A percentile compares a stretch with the other conserved stretches of the same genome.
These are phyloP conservation scores for Kurtzmaniella quercitrusa DNA, from an alignment of 1,139 yeast species.

Conservation along the genomic window DNA sequence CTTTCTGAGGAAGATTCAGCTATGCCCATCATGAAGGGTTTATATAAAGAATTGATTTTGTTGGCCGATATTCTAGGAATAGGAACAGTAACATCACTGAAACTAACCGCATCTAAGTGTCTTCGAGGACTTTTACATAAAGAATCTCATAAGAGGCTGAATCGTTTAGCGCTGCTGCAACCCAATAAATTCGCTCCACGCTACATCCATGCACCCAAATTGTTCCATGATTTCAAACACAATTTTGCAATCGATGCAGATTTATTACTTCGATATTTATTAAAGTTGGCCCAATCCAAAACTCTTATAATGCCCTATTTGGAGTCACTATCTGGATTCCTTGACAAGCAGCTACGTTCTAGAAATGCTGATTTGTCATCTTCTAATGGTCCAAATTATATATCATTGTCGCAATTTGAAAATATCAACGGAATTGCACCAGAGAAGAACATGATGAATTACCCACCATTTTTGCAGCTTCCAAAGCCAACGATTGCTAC, in stretches of 20 bases:
- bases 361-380: slow-evolving; percentile 5
- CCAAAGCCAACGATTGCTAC: slow-evolving; percentile 17
- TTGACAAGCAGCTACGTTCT: slow-evolving; percentile 11
- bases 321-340: slow-evolving; percentile 12
- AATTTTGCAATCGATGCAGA: slow-evolving; percentile 13
- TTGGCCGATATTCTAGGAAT: slow-evolving; percentile 6
- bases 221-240: slow-evolving; percentile 18
- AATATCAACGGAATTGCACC: slow-evolving; percentile 19
- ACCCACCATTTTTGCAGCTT: slow-evolving; percentile 20
- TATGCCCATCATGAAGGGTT: slow-evolving; percentile 16
- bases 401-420: slow-evolving; percentile 9
- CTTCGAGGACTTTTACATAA: slow-evolving; percentile 1
- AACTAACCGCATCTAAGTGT: slow-evolving; percentile 2
- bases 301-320: slow-evolving; percentile 12
- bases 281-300: slow-evolving; percentile 9
- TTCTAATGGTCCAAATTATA: slow-evolving; percentile 1
- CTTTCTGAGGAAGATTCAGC: slow-evolving; percentile 11
- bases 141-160: slow-evolving; percentile 1
- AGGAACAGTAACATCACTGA: neutral
- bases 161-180: neutral
- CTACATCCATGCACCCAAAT: slow-evolving; percentile 10
- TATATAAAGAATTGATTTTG: slow-evolving; percentile 16
- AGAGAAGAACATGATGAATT: slow-evolving; percentile 23
- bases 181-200: slow-evolving; percentile 1
- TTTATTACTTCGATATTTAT: slow-evolving; percentile 9